Evolutionary conservation across 192 early-diverging fungal genomes (phyloP), one percentile per base, ranked within the genome.

Genomic region (Diversispora eburnea): DNA sequence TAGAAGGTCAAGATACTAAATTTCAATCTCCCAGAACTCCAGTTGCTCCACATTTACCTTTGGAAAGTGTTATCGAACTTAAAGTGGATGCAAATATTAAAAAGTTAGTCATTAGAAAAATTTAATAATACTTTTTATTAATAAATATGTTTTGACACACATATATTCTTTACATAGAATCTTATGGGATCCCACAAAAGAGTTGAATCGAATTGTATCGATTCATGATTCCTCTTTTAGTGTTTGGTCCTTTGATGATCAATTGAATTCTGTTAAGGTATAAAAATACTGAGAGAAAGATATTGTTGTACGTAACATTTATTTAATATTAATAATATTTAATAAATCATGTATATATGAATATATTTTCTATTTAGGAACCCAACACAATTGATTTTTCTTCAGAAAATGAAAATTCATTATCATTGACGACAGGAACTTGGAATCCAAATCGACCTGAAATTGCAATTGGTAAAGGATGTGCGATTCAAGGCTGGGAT

Each of bases 401-500:
- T 56, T 46, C 70, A 15, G n/a, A 47, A 4, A 57, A 66, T 2
- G 80, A 80, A 22, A 64, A 49, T 70, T 68, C 60, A 3, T 77
- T 68, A 62, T 79, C 76, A 43, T 80, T 84, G 48, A 65, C 77
- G 15, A 84, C 80, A 59, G 89, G 80, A 4, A 79, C 82, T 15
- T 89, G 89, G 88, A 91, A 90, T 62, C 89, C 90, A 19, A 90
- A 93, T 75, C 67, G 76, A 41, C 52, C 80, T 12, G 85, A 84
- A 19, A 74, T 95, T 45, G 81, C 87, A 12, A 82, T 92, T 4
- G 84, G 86, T 7, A 85, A 86, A 43, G 89, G 85, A 19, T 73
- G 81, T 5, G 77, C 81, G 19, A 77, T 96, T 3, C 82, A 83
- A 42, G 86, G 90, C 9, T 93, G 91, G 88, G 92, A 95, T 78